Base-by-base conservation (phyloP, 2,329 filamentous ascomycete species). In the Ustilaginoidea virens region DNA sequence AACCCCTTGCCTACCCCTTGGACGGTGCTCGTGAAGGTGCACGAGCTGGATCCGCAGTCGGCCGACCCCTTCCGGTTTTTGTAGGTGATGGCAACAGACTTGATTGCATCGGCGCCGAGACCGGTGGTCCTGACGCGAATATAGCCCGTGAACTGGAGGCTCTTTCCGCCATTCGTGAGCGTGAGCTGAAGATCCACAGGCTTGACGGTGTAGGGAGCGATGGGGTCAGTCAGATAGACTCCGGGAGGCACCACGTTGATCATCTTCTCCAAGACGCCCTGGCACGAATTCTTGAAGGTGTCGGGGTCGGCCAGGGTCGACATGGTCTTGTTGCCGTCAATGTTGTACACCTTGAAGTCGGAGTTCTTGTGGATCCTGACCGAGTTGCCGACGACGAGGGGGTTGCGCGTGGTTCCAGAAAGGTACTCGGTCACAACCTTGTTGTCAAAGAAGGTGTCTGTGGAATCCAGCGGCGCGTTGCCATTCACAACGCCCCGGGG, bases 151-250 rank as follows among this genome's bases (percentile, higher is more conserved):
- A 74, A 56, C 9, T 51, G 47, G 33, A 75, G 46, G 2, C 51
- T 55, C 9, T 48, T 50, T 8, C 62, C 69, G 11, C 60, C 61
- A 6, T 54, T 41, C 30, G 61, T 53, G 11, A 75, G 51, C 0
- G 61, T 61, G 21, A 75, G 56, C 41, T 72, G 66, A 39, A 74
- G 47, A 28, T 58, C 53, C 29, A 66, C 63, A 4, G 70, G 70
- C 52, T 75, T 76, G 40, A 74, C 58, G 11, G 57, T 57, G 45
- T 74, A 75, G 1, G 69, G 66, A 7, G 49, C 46, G 31, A 74
- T 60, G 3, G 63, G 55, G 27, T 62, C 61, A 0, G 61, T 60
- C 4, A 75, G 56, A 1, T 49, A 51, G 4, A 70, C 63, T 3
- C 52, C 53, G 3, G 48, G 42, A 2, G 69, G 69, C 1, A 74